phyloP scores from a whole-genome alignment of 345 rosid genomes.

The Eucalyptus pauciflora region DNA sequence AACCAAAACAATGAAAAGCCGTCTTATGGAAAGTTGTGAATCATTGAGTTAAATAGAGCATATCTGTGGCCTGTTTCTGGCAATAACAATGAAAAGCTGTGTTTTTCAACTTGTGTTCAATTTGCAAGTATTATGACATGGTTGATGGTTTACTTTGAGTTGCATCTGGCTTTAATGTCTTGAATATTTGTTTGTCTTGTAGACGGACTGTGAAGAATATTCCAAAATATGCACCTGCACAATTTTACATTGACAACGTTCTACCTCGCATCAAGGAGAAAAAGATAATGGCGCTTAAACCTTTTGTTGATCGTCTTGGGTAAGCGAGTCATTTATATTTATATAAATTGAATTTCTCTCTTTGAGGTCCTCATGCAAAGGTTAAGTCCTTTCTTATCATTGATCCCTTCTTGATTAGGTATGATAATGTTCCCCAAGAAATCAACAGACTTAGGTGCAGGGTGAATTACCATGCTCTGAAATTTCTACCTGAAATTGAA shows the following conservation, averaged over 20 bases:
- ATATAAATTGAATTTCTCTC: not conserved
- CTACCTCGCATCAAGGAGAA: slow-evolving; percentile 97
- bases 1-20: not conserved
- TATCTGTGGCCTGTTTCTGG: not conserved
- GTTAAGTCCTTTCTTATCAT: not conserved
- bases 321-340: slow-evolving; percentile 4
- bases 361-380: not conserved
- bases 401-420: slow-evolving; percentile 22
- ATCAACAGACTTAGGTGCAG: slow-evolving; percentile 97
- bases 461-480: slow-evolving; percentile 97
- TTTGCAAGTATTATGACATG: not conserved
- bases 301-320: slow-evolving; percentile 99
- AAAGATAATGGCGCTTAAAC: slow-evolving; percentile 98
- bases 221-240: slow-evolving; percentile 98
- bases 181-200: not conserved
- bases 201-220: slow-evolving; percentile 98
- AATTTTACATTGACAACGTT: slow-evolving; percentile 96
- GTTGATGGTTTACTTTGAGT: not conserved
- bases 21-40: not conserved
- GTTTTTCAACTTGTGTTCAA: not conserved
- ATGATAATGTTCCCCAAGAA: slow-evolving; percentile 95
- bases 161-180: not conserved
- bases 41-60: not conserved
- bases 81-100: not conserved
- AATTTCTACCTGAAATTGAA: slow-evolving; percentile 89